Percentiles rank a stretch among this genome's conserved stretches.
phyloP scores from a whole-genome alignment of 208 protist species.

The Acanthamoeba lenticulata region DNA sequence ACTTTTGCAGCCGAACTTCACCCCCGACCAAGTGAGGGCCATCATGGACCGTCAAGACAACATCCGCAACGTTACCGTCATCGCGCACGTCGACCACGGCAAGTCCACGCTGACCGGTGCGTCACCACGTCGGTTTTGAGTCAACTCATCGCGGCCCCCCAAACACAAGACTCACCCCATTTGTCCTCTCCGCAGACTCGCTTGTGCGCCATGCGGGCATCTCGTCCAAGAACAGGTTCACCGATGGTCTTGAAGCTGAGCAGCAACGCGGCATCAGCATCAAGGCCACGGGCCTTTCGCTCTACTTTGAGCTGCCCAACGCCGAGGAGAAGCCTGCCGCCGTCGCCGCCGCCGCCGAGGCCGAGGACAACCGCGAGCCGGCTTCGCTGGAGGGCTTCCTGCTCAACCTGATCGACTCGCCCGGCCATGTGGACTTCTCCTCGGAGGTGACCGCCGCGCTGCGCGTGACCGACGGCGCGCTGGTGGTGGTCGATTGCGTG shows the following conservation, averaged over 20 bases:
- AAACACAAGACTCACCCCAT: too few species aligned
- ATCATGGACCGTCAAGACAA: constrained; percentile 93
- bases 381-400: constrained; percentile 89
- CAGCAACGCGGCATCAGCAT: constrained; percentile 99
- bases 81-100: constrained; percentile 94
- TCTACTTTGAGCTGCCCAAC: constrained; percentile 97
- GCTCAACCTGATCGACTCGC: constrained; percentile 99
- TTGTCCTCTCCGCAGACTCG: too few species aligned
- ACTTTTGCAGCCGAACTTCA: constrained; percentile 83
- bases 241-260: constrained; percentile 95
- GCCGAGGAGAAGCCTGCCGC: constrained; percentile 73
- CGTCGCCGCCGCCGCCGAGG: constrained; percentile 65
- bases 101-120: constrained; percentile 96
- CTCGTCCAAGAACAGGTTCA: constrained; percentile 94
- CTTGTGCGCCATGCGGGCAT: constrained; percentile 96
- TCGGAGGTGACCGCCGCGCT: constrained; percentile 99
- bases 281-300: constrained; percentile 99
- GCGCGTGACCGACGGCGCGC: constrained; percentile 99
- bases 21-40: constrained; percentile 90
- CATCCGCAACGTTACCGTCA: constrained; percentile 94
- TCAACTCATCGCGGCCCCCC: too few species aligned
- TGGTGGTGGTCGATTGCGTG: constrained; percentile 99
- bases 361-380: not conserved
- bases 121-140: too few species aligned
- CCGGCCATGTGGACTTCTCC: constrained; percentile 99